Percentiles rank a stretch among this genome's conserved stretches.
These are phyloP conservation scores for Apophysomyces trapeziformis DNA, from an alignment of 371 early-diverging fungal species.

Conservation along the genomic window DNA sequence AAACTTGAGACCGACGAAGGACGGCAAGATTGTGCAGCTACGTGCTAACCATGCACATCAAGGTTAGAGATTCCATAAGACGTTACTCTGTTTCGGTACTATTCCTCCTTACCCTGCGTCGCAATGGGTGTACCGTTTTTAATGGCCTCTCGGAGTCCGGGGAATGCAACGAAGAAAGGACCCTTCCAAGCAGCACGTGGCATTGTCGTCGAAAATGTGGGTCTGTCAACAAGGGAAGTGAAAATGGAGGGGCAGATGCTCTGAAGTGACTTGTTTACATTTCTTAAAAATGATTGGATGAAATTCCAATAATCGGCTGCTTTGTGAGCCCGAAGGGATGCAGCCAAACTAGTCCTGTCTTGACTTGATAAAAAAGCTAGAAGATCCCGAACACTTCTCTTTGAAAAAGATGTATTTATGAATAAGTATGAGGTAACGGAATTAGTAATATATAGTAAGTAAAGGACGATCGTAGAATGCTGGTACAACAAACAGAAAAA, in stretches of 20 bases:
- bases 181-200: conserved; percentile 96
- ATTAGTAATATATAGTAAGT: not conserved
- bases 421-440: not conserved
- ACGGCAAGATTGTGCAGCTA: conserved; percentile 90
- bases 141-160: conserved; percentile 61
- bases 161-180: conserved; percentile 87
- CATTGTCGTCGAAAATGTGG: conserved; percentile 28
- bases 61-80: not conserved
- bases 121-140: conserved; percentile 55
- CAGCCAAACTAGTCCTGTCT: too few species aligned
- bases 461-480: not conserved
- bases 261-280: too few species aligned
- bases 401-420: too few species aligned
- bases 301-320: too few species aligned
- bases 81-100: not conserved
- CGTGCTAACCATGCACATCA: conserved; percentile 58
- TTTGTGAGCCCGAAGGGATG: too few species aligned
- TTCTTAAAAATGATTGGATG: too few species aligned
- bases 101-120: conserved; percentile 46
- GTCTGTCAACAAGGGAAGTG: conserved; percentile 1
- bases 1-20: conserved; percentile 91
- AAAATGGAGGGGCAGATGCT: too few species aligned
- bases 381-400: too few species aligned
- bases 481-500: not conserved
- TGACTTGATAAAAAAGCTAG: too few species aligned